These are phyloP conservation scores for Backusella parvicylindrica DNA, from an alignment of 192 early-diverging fungal genomes.

Conservation along the genomic window DNA sequence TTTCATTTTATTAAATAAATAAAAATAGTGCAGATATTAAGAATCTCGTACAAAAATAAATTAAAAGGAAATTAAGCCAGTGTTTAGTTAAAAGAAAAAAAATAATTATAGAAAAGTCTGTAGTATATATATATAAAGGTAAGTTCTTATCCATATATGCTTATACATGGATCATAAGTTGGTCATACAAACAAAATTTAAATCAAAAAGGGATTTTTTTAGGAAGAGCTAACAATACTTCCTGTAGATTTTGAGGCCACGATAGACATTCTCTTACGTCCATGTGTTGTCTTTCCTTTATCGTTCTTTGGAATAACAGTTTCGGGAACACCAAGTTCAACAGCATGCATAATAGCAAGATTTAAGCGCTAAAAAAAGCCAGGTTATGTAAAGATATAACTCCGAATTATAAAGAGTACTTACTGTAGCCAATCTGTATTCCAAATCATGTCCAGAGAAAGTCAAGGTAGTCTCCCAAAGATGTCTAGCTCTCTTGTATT, in stretches of 20 bases:
- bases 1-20: conserved; percentile 1
- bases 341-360: conserved; percentile 28
- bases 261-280: conserved; percentile 36
- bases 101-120: neutral
- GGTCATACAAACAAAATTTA: neutral
- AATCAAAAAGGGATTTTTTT: neutral
- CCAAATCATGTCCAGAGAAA: conserved; percentile 49
- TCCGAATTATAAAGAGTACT: neutral
- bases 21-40: neutral
- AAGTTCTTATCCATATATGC: neutral
- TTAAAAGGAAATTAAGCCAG: neutral
- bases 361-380: conserved; percentile 25
- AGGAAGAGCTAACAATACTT: conserved; percentile 3
- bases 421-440: conserved; percentile 39
- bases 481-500: conserved; percentile 29
- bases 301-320: conserved; percentile 12
- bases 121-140: neutral
- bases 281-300: conserved; percentile 27
- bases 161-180: neutral
- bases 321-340: conserved; percentile 31
- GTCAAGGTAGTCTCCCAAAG: conserved; percentile 45
- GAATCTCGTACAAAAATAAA: neutral
- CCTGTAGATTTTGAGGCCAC: conserved; percentile 13
- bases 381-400: neutral
- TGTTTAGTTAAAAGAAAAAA: neutral